Evolutionary conservation across 495 filamentous ascomycete species (phyloP), one percentile per base, ranked within the genome.

Genomic region (Lasiosphaeria ovina): DNA sequence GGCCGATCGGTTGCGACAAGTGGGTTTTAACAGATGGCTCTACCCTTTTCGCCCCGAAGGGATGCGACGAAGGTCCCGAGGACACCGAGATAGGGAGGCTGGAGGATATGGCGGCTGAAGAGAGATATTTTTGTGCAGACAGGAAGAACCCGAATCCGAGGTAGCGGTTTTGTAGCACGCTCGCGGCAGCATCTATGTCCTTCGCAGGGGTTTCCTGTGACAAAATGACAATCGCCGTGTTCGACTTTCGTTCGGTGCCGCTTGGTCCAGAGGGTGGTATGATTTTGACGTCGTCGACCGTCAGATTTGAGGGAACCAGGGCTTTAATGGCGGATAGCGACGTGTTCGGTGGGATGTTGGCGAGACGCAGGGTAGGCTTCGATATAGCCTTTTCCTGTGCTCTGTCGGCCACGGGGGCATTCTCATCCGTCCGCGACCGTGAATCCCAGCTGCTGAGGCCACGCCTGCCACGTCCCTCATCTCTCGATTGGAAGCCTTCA

Each of bases 121-220:
- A 94, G 17, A 97, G 84, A 74, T 94, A 88, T 31, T 92, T 81
- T 40, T 91, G 88, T 40, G 96, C 76, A 4, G 84, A 85, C 4
- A 98, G 78, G 72, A 93, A 91, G 73, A 89, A 94, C 0, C 93
- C 93, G 65, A 81, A 89, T 12, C 93, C 93, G 12, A 98, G 80
- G 69, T 98, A 97, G 61, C 82, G 85, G 45, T 95, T 92, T 59
- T 96, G 91, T 33, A 97, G 76, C 1, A 81, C 68, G 65, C 86
- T 91, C 35, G 96, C 89, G 2, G 86, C 82, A 31, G 83, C 79
- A 67, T 98, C 93, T 34, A 98, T 95, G 52, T 96, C 91, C 38
- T 86, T 87, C 6, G 87, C 87, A 0, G 92, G 85, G 0, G 93
- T 93, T 57, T 96, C 93, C 67, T 88, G 88, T 3, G 89, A 87